Percentiles rank a stretch among this genome's conserved stretches.
These are phyloP conservation scores for Tulasnella sp. DNA, from an alignment of 768 basidiomycete species.

Conservation along the genomic window DNA sequence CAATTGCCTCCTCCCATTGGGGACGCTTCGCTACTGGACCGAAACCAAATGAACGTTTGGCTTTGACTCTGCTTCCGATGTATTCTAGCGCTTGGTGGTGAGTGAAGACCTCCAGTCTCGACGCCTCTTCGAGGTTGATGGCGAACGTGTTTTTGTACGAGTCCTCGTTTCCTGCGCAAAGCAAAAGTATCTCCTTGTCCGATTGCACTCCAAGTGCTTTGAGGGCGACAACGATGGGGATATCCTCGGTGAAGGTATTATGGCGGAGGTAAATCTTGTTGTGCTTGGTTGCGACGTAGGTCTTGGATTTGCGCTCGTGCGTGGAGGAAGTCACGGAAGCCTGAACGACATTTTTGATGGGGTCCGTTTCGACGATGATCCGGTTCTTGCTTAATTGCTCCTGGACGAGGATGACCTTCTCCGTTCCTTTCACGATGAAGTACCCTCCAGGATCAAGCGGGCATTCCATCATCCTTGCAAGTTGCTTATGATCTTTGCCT, in stretches of 20 bases:
- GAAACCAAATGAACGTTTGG: slow-evolving; percentile 63
- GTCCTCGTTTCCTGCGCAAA: slow-evolving; percentile 87
- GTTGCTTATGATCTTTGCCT: slow-evolving; percentile 58
- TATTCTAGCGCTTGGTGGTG: slow-evolving; percentile 90
- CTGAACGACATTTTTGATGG: slow-evolving; percentile 78
- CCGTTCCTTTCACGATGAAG: slow-evolving; percentile 97
- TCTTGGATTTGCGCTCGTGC: slow-evolving; percentile 74
- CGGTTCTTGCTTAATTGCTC: slow-evolving; percentile 98
- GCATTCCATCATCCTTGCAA: slow-evolving; percentile 95
- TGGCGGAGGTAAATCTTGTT: slow-evolving; percentile 92
- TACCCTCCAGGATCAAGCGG: slow-evolving; percentile 99
- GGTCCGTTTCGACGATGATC: slow-evolving; percentile 94
- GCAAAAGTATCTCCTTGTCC: slow-evolving; percentile 92
- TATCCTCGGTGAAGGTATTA: slow-evolving; percentile 94
- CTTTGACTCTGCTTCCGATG: slow-evolving; percentile 86
- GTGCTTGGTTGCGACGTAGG: slow-evolving; percentile 93
- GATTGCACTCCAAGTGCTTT: slow-evolving; percentile 95
- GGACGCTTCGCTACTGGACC: slow-evolving; percentile 42
- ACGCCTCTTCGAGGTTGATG: slow-evolving; percentile 86
- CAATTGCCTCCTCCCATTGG: slow-evolving; percentile 87
- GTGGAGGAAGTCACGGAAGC: slow-evolving; percentile 87
- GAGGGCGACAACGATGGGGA: slow-evolving; percentile 90
- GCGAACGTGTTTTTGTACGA: slow-evolving; percentile 79
- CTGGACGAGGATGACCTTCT: slow-evolving; percentile 98
- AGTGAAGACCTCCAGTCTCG: slow-evolving; percentile 83